Evolutionary conservation across 495 filamentous ascomycete genomes (phyloP).

Genomic region (Lasiosphaeriaceae sp.): DNA sequence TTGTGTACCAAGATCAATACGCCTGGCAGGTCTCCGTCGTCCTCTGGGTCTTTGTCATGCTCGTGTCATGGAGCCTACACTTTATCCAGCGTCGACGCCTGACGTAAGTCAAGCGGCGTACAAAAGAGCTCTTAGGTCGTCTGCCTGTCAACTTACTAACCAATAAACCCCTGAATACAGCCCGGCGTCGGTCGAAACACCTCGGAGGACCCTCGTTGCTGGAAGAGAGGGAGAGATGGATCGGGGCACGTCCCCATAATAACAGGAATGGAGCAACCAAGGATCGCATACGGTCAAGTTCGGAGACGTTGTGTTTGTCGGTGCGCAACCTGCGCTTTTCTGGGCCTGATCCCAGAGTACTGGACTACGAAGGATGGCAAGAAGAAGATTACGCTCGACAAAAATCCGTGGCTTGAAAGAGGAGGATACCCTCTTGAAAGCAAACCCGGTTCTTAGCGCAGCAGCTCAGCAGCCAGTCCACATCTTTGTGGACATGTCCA

Average conservation of each 20-base stretch:
- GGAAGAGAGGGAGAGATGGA: no score
- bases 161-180: no score
- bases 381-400: constrained; percentile 16
- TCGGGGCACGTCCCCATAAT: no score
- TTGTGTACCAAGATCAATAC: constrained; percentile 23
- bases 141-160: no score
- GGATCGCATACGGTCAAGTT: no score
- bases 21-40: constrained; percentile 39
- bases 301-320: no score
- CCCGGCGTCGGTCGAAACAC: no score
- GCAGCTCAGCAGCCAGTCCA: constrained; percentile 50
- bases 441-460: not conserved
- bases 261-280: no score
- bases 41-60: constrained; percentile 31
- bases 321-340: no score
- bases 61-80: constrained; percentile 8
- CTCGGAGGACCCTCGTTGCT: no score
- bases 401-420: constrained; percentile 16
- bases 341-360: constrained; percentile 23
- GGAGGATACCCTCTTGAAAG: constrained; percentile 13
- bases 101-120: not conserved
- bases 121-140: no score
- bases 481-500: constrained; percentile 89
- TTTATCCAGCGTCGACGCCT: not conserved
- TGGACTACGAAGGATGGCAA: constrained; percentile 25